Conservation (phyloP, 1,284 basidiomycete genomes). For the Coniferiporia weirii region DNA sequence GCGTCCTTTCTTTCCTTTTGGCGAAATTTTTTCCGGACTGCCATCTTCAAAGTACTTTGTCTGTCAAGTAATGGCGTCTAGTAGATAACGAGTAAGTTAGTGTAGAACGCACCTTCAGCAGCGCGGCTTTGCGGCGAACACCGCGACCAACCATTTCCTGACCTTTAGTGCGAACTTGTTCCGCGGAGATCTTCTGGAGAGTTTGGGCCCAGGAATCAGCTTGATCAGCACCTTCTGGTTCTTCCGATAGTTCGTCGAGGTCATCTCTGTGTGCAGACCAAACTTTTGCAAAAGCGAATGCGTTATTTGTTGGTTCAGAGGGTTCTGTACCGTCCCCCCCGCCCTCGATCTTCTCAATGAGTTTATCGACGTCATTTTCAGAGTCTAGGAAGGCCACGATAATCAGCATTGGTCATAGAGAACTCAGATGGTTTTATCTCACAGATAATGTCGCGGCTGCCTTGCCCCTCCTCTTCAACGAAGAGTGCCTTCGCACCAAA, state of each 20-base stretch:
- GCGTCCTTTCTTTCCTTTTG: constrained; percentile 2
- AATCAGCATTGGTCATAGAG: no score
- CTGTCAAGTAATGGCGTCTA: background rate
- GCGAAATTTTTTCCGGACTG: constrained; percentile 15
- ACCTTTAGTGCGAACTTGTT: constrained; percentile 40
- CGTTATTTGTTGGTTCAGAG: constrained; percentile 34
- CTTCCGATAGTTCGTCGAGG: constrained; percentile 61
- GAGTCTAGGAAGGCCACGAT: constrained; percentile 40
- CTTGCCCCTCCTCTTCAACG: constrained; percentile 40
- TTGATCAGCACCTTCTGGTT: constrained; percentile 39
- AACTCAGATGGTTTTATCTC: constrained; percentile 24
- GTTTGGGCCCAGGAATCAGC: constrained; percentile 76
- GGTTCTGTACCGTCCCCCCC: constrained; percentile 57
- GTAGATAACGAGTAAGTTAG: background rate
- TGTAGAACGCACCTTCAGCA: constrained; percentile 27
- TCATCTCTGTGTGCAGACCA: constrained; percentile 76
- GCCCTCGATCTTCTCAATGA: constrained; percentile 78
- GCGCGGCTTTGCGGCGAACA: constrained; percentile 62
- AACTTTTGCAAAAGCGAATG: constrained; percentile 82
- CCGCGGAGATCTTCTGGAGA: constrained; percentile 56
- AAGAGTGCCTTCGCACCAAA: constrained; percentile 81
- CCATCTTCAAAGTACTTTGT: constrained; percentile 14
- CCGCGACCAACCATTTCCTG: constrained; percentile 63
- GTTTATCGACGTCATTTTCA: constrained; percentile 72
- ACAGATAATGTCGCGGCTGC: constrained; percentile 66